These are phyloP conservation scores for Eucalyptus victrix DNA, from an alignment of 345 rosid species.

Conservation along the genomic window DNA sequence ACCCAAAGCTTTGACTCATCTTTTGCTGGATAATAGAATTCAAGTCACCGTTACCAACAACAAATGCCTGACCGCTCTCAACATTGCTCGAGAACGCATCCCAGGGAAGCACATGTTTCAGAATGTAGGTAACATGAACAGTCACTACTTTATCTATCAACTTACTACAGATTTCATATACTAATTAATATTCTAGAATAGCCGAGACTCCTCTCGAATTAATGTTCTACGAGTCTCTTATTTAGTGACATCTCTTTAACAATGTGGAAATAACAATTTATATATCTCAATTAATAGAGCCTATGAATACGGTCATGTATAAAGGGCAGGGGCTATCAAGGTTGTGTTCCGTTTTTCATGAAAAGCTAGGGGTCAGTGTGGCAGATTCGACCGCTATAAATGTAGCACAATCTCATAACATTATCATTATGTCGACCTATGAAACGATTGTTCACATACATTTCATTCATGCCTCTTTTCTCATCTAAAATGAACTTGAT, in stretches of 20 bases:
- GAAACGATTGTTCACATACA: not conserved
- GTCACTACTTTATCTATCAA: not conserved
- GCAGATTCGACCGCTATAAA: not conserved
- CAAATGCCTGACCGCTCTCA: not conserved
- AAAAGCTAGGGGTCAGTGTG: not conserved
- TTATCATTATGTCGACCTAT: not conserved
- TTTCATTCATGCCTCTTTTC: not conserved
- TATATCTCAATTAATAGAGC: not conserved
- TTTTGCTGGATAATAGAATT: not conserved
- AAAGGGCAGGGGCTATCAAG: not conserved
- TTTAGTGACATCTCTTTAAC: not conserved
- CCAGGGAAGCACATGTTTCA: fast-evolving
- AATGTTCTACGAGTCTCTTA: not conserved
- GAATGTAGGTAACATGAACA: not conserved
- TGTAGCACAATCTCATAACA: not conserved
- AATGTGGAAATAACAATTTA: not conserved
- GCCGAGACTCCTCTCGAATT: not conserved
- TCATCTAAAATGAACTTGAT: not conserved
- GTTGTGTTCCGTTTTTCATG: not conserved
- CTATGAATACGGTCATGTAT: not conserved
- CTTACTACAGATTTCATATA: not conserved
- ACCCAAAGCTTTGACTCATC: fast-evolving
- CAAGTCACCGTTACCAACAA: not conserved
- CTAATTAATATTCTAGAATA: not conserved
- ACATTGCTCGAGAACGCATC: fast-evolving